A percentile compares a stretch with the other conserved stretches of the same genome.
Conservation (phyloP, 2,329 filamentous ascomycete species). For the Colletotrichum sp. region DNA sequence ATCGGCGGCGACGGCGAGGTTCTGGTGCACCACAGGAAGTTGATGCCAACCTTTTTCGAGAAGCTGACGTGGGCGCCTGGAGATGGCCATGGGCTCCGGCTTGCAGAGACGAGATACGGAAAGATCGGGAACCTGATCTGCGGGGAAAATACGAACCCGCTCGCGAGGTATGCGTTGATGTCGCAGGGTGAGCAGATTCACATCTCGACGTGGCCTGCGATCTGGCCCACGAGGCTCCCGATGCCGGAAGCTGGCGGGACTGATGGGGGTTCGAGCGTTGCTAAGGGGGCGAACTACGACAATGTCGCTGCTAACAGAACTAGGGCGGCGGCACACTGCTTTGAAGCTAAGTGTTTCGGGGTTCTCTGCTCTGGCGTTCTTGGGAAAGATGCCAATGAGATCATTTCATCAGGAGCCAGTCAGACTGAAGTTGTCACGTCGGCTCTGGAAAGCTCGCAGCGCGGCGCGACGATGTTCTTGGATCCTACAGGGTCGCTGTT, state of each 20-base stretch:
- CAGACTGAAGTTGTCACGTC: slow-evolving; percentile 29
- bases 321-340: slow-evolving; percentile 58
- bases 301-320: slow-evolving; percentile 58
- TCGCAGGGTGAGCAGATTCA: slow-evolving; percentile 60
- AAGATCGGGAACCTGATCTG: slow-evolving; percentile 57
- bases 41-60: slow-evolving; percentile 61
- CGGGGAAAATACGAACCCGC: slow-evolving; percentile 62
- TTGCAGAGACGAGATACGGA: slow-evolving; percentile 48
- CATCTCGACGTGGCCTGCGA: slow-evolving; percentile 58
- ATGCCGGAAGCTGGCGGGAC: neutral
- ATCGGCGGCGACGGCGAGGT: slow-evolving; percentile 48
- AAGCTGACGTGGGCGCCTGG: slow-evolving; percentile 58
- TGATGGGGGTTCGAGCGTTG: neutral
- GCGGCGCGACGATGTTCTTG: slow-evolving; percentile 53
- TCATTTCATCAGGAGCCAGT: slow-evolving; percentile 30
- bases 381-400: slow-evolving; percentile 40
- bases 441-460: slow-evolving; percentile 39
- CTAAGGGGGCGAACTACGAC: slow-evolving; percentile 46
- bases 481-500: slow-evolving; percentile 51
- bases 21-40: slow-evolving; percentile 55
- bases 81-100: slow-evolving; percentile 52
- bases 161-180: slow-evolving; percentile 56
- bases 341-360: slow-evolving; percentile 62
- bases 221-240: slow-evolving; percentile 52
- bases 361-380: slow-evolving; percentile 51